Percentiles rank a stretch among this genome's conserved stretches.
phyloP scores from a whole-genome alignment of 192 early-diverging fungal genomes.

The Umbelopsis isabellina region DNA sequence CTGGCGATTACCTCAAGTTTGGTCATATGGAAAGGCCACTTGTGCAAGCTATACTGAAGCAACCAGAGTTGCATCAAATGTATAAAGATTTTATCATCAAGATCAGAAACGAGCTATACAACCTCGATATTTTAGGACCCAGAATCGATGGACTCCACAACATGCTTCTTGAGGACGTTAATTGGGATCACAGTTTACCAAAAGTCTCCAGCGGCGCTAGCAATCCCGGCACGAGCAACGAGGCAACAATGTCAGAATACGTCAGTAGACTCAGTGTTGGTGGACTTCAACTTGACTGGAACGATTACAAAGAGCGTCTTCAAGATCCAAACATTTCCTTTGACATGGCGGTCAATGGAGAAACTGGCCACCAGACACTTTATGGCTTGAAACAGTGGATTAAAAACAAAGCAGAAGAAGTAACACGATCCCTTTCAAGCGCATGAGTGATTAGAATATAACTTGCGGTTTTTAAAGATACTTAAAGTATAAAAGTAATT shows the following conservation, averaged over 20 bases:
- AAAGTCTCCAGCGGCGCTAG: constrained; percentile 15
- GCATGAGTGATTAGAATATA: no score
- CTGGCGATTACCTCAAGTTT: constrained; percentile 31
- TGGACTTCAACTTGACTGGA: not conserved
- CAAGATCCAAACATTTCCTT: not conserved
- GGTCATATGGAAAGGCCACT: constrained; percentile 26
- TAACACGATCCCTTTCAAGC: not conserved
- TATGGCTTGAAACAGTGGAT: constrained; percentile 36
- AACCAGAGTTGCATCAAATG: constrained; percentile 17
- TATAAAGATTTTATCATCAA: constrained; percentile 15
- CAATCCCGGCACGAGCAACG: not conserved
- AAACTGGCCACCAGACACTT: constrained; percentile 26
- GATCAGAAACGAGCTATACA: constrained; percentile 16
- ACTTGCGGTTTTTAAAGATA: no score
- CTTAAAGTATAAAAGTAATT: no score
- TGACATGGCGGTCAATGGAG: constrained; percentile 24
- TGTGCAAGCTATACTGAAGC: constrained; percentile 21
- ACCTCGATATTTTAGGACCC: not conserved
- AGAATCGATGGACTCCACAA: constrained; percentile 27
- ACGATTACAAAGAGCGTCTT: not conserved
- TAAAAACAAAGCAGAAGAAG: constrained; percentile 16
- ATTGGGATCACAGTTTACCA: constrained; percentile 29
- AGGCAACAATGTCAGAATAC: not conserved
- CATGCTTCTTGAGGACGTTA: constrained; percentile 30
- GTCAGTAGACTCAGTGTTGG: not conserved